These are phyloP conservation scores for Simplicillium sp. DNA, from an alignment of 2,329 filamentous ascomycete genomes.

Conservation along the genomic window DNA sequence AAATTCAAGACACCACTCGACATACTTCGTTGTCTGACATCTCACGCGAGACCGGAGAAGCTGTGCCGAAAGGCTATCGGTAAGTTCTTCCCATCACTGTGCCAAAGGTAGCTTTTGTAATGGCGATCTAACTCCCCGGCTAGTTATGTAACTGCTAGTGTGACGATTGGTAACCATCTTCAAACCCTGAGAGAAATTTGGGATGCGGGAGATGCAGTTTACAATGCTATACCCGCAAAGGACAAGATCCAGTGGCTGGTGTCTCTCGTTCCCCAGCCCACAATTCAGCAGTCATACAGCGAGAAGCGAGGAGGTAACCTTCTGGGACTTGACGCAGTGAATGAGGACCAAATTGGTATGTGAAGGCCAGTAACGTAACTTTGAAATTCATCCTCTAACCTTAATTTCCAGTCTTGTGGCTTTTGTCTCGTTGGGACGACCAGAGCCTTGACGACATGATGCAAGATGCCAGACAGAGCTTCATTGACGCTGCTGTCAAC, in stretches of 20 bases:
- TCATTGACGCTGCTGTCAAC: conserved; percentile 2
- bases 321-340: conserved; percentile 5
- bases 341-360: conserved; percentile 8
- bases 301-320: conserved; percentile 6
- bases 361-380: not conserved
- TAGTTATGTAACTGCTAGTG: conserved; percentile 8
- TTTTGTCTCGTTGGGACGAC: conserved; percentile 8
- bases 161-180: conserved; percentile 8
- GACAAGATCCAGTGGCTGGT: conserved; percentile 10
- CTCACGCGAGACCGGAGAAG: conserved; percentile 6
- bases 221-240: conserved; percentile 6
- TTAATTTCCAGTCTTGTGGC: conserved; percentile 4
- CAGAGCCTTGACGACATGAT: conserved; percentile 5
- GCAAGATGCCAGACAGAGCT: conserved; percentile 2
- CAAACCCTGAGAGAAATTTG: conserved; percentile 7
- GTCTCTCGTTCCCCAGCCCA: conserved; percentile 8
- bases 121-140: too few species aligned
- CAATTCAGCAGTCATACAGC: conserved; percentile 5
- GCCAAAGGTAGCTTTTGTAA: too few species aligned
- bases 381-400: not conserved
- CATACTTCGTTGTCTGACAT: conserved; percentile 7
- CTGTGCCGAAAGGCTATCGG: conserved; percentile 8
- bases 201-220: conserved; percentile 5
- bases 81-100: too few species aligned
- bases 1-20: conserved; percentile 2